phyloP scores from a whole-genome alignment of 257 asterid genomes.

The Handroanthus guayacan region DNA sequence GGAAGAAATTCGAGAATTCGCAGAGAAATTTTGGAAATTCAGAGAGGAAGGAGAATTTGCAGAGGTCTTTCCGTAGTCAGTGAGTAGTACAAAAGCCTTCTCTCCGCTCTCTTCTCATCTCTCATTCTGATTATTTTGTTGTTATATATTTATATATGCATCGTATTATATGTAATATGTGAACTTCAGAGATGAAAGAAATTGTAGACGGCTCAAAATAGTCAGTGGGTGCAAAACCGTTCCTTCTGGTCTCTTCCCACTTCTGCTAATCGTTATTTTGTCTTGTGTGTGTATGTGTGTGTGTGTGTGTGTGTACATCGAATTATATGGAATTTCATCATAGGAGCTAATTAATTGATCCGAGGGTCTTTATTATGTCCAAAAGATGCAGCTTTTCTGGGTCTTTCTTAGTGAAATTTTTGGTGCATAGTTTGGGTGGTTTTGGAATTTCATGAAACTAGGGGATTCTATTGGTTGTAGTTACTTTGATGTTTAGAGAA shows the following conservation, averaged over 20 bases:
- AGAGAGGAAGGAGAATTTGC: conserved; percentile 8
- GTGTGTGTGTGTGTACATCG: not conserved
- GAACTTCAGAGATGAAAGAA: too few species aligned
- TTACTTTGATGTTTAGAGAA: not conserved
- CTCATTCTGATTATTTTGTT: not conserved
- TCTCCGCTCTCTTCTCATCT: conserved; percentile 16
- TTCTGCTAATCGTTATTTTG: not conserved
- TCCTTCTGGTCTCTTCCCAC: too few species aligned
- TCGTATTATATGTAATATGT: too few species aligned
- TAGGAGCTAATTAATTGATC: conserved; percentile 6
- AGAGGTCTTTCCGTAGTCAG: conserved; percentile 24
- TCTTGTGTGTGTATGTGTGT: conserved; percentile 15
- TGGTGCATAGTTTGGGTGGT: not conserved
- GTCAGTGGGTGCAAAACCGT: too few species aligned
- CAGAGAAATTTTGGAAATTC: conserved; percentile 12
- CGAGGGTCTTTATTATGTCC: not conserved
- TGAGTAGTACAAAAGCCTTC: conserved; percentile 26
- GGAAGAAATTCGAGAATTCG: not conserved
- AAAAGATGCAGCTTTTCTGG: not conserved
- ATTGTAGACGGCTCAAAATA: too few species aligned
- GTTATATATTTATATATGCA: too few species aligned
- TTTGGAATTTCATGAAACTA: conserved; percentile 15
- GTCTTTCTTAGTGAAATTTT: not conserved
- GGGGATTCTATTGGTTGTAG: not conserved
- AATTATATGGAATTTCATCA: conserved; percentile 4